phyloP scores from a whole-genome alignment of 768 basidiomycete genomes.

The Pholiota conissans region DNA sequence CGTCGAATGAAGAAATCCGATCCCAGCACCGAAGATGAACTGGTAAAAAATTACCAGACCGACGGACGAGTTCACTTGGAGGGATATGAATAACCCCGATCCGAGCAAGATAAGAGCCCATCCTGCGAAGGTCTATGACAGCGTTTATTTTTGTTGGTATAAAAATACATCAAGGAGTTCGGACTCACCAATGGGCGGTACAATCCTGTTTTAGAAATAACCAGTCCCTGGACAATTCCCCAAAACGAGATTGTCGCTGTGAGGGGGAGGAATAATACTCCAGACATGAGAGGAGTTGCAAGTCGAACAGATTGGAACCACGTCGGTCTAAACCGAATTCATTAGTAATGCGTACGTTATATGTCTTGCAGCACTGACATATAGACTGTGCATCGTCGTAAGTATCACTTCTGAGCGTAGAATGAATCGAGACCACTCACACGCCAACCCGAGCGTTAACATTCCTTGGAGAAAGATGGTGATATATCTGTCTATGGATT shows the following conservation, averaged over 20 bases:
- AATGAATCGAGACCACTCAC: slow-evolving; percentile 10
- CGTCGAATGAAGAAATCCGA: slow-evolving; percentile 5
- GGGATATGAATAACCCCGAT: slow-evolving; percentile 3
- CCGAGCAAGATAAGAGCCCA: slow-evolving; percentile 17
- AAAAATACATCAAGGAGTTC: neutral
- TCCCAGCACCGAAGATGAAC: slow-evolving; percentile 2
- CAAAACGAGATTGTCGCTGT: slow-evolving; percentile 33
- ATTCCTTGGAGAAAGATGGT: slow-evolving; percentile 17
- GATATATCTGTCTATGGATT: slow-evolving; percentile 4
- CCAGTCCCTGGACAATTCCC: slow-evolving; percentile 35
- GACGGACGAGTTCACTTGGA: neutral
- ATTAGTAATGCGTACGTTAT: neutral
- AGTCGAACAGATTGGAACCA: slow-evolving; percentile 39
- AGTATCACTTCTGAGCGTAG: too few relatives aligned
- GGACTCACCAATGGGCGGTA: slow-evolving; percentile 25
- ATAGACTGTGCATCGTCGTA: slow-evolving; percentile 8
- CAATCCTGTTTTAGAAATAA: slow-evolving; percentile 22
- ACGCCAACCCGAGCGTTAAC: slow-evolving; percentile 12
- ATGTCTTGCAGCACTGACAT: slow-evolving; percentile 2
- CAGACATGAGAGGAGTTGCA: slow-evolving; percentile 33
- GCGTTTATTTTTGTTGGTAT: neutral
- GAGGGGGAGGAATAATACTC: slow-evolving; percentile 33
- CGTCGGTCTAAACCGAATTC: slow-evolving; percentile 8
- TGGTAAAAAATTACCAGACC: slow-evolving; percentile 5
- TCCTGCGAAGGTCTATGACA: slow-evolving; percentile 13